These are phyloP conservation scores for Sugiyamaella boreocaroliniensis DNA, from an alignment of 805 yeast species.

Conservation along the genomic window DNA sequence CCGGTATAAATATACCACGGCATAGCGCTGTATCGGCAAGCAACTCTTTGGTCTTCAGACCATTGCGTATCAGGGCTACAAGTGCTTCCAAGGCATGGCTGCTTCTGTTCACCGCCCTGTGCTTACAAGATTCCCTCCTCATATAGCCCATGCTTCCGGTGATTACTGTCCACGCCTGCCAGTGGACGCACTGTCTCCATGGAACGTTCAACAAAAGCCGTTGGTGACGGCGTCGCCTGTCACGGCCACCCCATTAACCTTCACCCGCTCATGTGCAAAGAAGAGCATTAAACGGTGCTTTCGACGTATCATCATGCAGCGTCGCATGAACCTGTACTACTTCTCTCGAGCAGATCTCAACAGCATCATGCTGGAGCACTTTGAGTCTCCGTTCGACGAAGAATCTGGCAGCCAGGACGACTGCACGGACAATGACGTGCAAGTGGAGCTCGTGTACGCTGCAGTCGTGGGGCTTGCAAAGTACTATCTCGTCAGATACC, in stretches of 20 bases:
- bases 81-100: background rate
- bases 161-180: background rate
- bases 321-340: background rate
- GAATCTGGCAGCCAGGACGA: background rate
- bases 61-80: no score
- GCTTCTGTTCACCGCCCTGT: background rate
- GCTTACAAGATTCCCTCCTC: background rate
- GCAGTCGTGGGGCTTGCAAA: background rate
- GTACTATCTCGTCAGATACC: background rate
- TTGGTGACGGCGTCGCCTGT: background rate
- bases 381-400: background rate
- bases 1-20: background rate
- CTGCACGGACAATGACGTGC: background rate
- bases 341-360: background rate
- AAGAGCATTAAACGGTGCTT: background rate
- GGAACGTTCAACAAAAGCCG: no score
- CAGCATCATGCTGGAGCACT: background rate
- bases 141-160: background rate
- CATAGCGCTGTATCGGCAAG: background rate
- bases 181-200: background rate
- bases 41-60: background rate
- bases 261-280: background rate
- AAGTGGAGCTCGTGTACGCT: background rate
- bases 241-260: background rate
- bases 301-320: background rate